Evolutionary conservation across 2,329 filamentous ascomycete species (phyloP).

Genomic region (Hirsutella rhossiliensis): DNA sequence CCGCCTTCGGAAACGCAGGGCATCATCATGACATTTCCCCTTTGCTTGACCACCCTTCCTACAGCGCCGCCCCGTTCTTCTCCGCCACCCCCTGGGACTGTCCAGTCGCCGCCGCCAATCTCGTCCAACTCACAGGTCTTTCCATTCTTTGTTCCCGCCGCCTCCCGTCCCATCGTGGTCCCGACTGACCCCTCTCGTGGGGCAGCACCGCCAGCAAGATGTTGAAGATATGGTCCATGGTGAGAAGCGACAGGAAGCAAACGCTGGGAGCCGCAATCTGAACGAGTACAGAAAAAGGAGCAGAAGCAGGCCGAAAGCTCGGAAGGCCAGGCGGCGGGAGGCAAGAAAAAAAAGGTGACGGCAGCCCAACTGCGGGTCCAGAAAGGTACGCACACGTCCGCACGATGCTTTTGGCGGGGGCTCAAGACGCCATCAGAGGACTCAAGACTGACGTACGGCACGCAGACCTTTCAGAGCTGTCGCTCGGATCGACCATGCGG

Average conservation of each 20-base stretch:
- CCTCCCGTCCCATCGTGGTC: neutral
- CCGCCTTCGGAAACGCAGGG: neutral
- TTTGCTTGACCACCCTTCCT: too few species aligned
- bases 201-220: constrained; percentile 42
- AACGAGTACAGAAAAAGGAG: constrained; percentile 65
- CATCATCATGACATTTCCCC: neutral
- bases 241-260: constrained; percentile 24
- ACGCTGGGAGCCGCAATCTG: too few species aligned
- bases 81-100: too few species aligned
- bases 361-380: constrained; percentile 91
- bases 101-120: neutral
- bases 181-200: constrained; percentile 3
- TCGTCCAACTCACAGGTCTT: too few species aligned
- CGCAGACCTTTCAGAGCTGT: constrained; percentile 69
- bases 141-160: too few species aligned
- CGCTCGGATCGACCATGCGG: constrained; percentile 67
- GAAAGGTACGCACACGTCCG: constrained; percentile 55
- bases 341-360: constrained; percentile 98
- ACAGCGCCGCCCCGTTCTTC: too few species aligned
- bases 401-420: neutral
- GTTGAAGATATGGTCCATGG: constrained; percentile 99
- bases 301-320: constrained; percentile 90
- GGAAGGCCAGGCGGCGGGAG: constrained; percentile 52
- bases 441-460: neutral
- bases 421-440: neutral